Conservation (phyloP, 306 rosid species). For the Heteromeles arbutifolia region DNA sequence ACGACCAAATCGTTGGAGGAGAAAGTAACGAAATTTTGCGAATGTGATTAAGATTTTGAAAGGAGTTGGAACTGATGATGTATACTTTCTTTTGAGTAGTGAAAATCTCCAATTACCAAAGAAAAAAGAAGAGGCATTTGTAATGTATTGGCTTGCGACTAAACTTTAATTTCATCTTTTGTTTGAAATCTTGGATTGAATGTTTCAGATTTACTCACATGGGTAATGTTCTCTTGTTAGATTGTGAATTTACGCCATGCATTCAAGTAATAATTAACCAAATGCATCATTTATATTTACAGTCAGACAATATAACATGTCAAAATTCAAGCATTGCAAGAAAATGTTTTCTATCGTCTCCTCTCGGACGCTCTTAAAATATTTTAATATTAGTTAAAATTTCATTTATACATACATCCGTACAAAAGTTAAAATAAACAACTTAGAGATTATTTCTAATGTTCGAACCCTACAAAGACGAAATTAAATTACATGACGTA, state of each 20-base stretch:
- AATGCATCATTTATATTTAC: neutral
- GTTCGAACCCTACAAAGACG: too few species aligned
- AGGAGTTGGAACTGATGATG: neutral
- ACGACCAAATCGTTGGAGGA: neutral
- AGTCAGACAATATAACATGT: neutral
- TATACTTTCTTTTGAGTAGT: neutral
- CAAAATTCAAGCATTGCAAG: neutral
- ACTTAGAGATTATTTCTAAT: too few species aligned
- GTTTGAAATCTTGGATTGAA: neutral
- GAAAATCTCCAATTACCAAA: neutral
- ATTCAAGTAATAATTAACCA: neutral
- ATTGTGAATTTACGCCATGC: neutral
- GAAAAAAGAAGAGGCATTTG: neutral
- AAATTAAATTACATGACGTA: too few species aligned
- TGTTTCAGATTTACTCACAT: neutral
- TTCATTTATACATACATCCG: too few species aligned
- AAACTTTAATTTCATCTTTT: neutral
- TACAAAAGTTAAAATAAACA: too few species aligned
- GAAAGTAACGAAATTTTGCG: neutral
- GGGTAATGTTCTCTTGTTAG: neutral
- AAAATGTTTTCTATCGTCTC: too few species aligned
- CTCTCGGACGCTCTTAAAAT: neutral
- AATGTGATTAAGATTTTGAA: neutral
- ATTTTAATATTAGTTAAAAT: too few species aligned
- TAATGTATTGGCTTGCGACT: neutral